Evolutionary conservation across 2,329 filamentous ascomycete species (phyloP).

Genomic region (Leptodontidium sp.): DNA sequence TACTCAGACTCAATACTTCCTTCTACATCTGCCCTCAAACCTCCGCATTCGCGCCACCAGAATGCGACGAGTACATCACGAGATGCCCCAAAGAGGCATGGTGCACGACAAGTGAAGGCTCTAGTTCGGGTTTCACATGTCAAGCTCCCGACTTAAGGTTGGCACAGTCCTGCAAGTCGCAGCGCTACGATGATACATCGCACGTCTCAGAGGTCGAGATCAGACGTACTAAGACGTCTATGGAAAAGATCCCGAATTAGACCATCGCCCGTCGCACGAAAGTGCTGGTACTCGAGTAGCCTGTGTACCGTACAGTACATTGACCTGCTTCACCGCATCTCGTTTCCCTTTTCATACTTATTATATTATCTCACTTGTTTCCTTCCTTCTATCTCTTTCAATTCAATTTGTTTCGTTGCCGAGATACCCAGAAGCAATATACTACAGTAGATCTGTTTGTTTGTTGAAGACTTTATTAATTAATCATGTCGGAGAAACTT

Average conservation of each 20-base stretch:
- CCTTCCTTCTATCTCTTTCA: conserved; percentile 1
- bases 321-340: conserved; percentile 8
- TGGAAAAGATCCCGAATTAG: conserved; percentile 11
- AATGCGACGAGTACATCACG: neutral
- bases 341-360: conserved; percentile 7
- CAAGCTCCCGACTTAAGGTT: conserved; percentile 7
- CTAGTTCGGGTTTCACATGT: conserved; percentile 20
- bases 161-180: conserved; percentile 6
- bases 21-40: neutral
- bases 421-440: neutral
- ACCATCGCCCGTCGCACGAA: neutral
- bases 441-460: conserved; percentile 1
- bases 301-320: neutral
- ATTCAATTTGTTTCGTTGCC: neutral
- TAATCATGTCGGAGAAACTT: conserved; percentile 36
- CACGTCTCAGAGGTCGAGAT: conserved; percentile 22
- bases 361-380: neutral
- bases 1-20: neutral
- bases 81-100: neutral
- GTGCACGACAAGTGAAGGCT: neutral
- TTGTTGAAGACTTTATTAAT: neutral
- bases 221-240: conserved; percentile 13
- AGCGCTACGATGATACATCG: conserved; percentile 20
- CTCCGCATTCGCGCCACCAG: neutral
- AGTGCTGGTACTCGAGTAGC: neutral